These are phyloP conservation scores for Kodamaea fungicola DNA, from an alignment of 1,139 yeast genomes.

Conservation along the genomic window DNA sequence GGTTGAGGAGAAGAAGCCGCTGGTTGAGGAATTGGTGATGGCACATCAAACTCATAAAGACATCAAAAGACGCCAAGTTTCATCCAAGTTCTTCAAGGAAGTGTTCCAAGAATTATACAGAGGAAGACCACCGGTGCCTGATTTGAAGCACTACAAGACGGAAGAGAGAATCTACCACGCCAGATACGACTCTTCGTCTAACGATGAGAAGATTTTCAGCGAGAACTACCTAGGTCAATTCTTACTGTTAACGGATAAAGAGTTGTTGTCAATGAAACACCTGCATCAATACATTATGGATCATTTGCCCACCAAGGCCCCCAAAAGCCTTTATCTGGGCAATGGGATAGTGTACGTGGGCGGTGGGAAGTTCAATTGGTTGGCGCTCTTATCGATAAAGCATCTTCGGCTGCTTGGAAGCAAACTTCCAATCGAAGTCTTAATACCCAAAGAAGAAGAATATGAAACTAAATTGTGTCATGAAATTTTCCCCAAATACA, in stretches of 20 bases:
- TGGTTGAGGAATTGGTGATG: conserved; percentile 4
- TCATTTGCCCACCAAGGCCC: conserved; percentile 44
- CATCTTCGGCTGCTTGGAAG: conserved; percentile 63
- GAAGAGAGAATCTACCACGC: conserved; percentile 47
- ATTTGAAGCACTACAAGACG: conserved; percentile 32
- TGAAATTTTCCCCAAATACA: conserved; percentile 57
- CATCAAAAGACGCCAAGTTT: conserved; percentile 8
- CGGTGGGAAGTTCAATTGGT: conserved; percentile 75
- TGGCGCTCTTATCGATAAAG: conserved; percentile 63
- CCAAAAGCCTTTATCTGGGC: conserved; percentile 53
- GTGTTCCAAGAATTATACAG: conserved; percentile 36
- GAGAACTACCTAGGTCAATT: conserved; percentile 52
- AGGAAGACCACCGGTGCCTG: conserved; percentile 35
- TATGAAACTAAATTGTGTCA: conserved; percentile 69
- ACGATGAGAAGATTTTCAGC: conserved; percentile 24
- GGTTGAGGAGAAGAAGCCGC: conserved; percentile 1
- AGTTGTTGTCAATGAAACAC: conserved; percentile 42
- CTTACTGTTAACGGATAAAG: conserved; percentile 48
- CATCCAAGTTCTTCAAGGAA: conserved; percentile 24
- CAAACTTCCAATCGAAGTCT: conserved; percentile 69
- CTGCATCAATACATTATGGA: conserved; percentile 55
- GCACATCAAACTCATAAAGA: conserved; percentile 4
- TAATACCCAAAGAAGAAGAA: conserved; percentile 67
- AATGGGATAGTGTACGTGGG: conserved; percentile 81
- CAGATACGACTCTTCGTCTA: conserved; percentile 35